Evolutionary conservation across 768 basidiomycete species (phyloP), one percentile per base, ranked within the genome.

Genomic region (Lepiota venenata): DNA sequence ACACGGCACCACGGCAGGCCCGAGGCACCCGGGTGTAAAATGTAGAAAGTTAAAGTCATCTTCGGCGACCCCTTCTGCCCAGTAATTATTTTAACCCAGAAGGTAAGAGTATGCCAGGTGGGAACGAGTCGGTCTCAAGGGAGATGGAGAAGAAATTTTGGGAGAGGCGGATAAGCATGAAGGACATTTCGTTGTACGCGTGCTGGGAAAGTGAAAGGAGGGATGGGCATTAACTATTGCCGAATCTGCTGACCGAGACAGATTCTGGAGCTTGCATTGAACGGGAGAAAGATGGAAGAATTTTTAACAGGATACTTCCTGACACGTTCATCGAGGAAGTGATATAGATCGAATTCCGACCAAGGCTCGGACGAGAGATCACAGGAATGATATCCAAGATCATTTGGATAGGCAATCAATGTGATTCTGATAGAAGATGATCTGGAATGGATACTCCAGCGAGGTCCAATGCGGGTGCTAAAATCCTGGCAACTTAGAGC

Each of bases 261-360:
- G 50, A 83, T 82, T 14, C 81, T 74, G 5, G 82, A 82, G 14
- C 78, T 77, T 2, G 77, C 81, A 53, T 83, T 83, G 71, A 84
- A 84, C 12, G 83, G 83, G 3, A 87, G 73, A 70, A 89, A 90
- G 54, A 87, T 84, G 70, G 83, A 87, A 0, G 84, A 78, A 58
- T 86, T 85, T 36, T 79, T 75, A 25, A 78, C 70, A 25, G 87
- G 72, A 53, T 86, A 84, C 60, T 79, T 81, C 58, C 81, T 75
- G 32, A 86, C 65, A 9, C 86, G 73, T 9, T 81, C 73, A 61
- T 87, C 87, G 41, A 88, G 70, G 73, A 85, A 88, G 3, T 85
- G 79, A 56, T 87, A 84, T 0, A 87, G 86, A 61, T 89, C 86
- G 52, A 87, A 88, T 61, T 81, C 76, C 44, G n/a, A n/a, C n/a